These are phyloP conservation scores for Hanseniaspora nectarophila DNA, from an alignment of 805 yeast genomes.

Conservation along the genomic window DNA sequence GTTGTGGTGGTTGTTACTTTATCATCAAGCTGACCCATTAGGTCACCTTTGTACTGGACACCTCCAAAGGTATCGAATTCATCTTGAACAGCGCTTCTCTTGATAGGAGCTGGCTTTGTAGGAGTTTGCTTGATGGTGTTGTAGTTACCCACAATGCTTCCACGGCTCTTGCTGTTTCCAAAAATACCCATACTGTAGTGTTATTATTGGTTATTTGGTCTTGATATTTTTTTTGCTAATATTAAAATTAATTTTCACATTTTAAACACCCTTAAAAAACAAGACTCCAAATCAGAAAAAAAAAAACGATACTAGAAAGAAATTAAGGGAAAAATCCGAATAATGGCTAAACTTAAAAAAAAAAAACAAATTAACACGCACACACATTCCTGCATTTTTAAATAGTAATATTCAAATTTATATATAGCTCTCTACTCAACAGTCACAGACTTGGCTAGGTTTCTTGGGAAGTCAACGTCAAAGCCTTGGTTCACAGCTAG, in stretches of 20 bases:
- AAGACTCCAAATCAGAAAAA: too few species aligned
- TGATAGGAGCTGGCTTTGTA: too few species aligned
- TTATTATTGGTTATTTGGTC: not conserved
- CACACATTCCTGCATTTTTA: too few species aligned
- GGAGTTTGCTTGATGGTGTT: not conserved
- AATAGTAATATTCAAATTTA: not conserved
- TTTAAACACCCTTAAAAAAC: too few species aligned
- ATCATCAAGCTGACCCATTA: conserved; percentile 21
- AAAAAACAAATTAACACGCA: too few species aligned
- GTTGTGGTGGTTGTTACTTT: conserved; percentile 13
- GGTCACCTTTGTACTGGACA: conserved; percentile 23
- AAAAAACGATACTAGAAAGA: too few species aligned
- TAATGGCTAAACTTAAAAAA: too few species aligned
- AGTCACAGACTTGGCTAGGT: conserved; percentile 95
- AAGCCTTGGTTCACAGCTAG: conserved; percentile 88
- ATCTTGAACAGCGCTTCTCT: conserved; percentile 21
- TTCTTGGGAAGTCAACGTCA: conserved; percentile 97
- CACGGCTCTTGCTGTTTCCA: not conserved
- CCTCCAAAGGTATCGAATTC: conserved; percentile 29
- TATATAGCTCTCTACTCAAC: conserved; percentile 51
- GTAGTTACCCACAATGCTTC: conserved; percentile 12
- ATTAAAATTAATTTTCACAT: too few species aligned
- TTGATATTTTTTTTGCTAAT: too few species aligned
- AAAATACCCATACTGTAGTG: conserved; percentile 1
- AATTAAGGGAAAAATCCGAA: too few species aligned